Conservation (phyloP, 2,329 filamentous ascomycete species). For the Colletotrichum trifolii region DNA sequence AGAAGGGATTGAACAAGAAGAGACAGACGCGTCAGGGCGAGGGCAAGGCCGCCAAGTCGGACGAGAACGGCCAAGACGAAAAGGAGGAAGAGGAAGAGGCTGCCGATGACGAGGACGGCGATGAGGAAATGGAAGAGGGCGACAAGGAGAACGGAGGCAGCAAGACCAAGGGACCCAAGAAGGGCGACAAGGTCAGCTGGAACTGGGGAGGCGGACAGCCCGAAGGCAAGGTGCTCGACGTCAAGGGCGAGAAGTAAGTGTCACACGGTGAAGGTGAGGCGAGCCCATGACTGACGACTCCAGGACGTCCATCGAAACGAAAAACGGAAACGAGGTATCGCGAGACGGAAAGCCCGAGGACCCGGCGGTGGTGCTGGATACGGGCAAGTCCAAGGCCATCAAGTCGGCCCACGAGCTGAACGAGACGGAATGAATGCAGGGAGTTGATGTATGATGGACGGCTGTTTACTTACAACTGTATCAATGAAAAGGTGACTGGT, state of each 20-base stretch:
- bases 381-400: constrained; percentile 54
- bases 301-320: constrained; percentile 53
- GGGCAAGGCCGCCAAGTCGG: constrained; percentile 37
- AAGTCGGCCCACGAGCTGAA: constrained; percentile 55
- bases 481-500: no score
- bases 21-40: constrained; percentile 38
- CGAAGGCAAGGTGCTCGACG: constrained; percentile 56
- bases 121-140: constrained; percentile 32
- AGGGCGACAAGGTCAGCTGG: constrained; percentile 58
- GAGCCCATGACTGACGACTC: not conserved
- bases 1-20: constrained; percentile 40
- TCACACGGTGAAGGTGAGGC: no score
- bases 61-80: constrained; percentile 12
- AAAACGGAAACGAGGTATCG: constrained; percentile 53
- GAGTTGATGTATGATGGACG: not conserved
- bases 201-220: constrained; percentile 58
- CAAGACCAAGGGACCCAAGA: constrained; percentile 46
- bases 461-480: no score
- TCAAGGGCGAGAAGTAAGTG: constrained; percentile 54
- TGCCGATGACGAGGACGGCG: constrained; percentile 26
- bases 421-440: not conserved
- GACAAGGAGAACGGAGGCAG: constrained; percentile 32
- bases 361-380: constrained; percentile 53
- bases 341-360: constrained; percentile 53
- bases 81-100: constrained; percentile 33